These are phyloP conservation scores for Azolla pinnata DNA, from an alignment of 75 land plant species.

Conservation along the genomic window DNA sequence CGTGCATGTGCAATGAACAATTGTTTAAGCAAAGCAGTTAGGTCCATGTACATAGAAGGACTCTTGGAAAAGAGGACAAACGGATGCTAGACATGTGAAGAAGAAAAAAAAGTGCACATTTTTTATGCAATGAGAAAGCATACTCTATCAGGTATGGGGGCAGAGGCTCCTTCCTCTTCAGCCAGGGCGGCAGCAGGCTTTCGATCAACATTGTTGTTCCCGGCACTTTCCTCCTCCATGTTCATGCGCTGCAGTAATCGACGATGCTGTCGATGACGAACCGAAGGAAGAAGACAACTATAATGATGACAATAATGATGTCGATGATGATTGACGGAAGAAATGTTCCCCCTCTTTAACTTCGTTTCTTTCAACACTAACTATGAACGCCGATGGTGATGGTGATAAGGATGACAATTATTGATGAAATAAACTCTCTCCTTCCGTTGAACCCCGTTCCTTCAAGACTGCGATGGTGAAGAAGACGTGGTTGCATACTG, in stretches of 20 bases:
- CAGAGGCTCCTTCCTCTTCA: constrained; percentile 30
- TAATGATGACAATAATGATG: background rate
- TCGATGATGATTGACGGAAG: background rate
- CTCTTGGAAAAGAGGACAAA: too few species aligned
- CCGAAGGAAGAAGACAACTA: background rate
- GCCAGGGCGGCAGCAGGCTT: constrained; percentile 20
- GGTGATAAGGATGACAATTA: too few species aligned
- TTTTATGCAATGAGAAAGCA: background rate
- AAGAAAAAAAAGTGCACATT: background rate
- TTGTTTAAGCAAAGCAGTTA: too few species aligned
- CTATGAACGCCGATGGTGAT: too few species aligned
- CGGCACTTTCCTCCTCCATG: constrained; percentile 40
- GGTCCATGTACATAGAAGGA: too few species aligned
- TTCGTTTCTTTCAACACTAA: too few species aligned
- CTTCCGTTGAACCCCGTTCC: too few species aligned
- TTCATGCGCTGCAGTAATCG: background rate
- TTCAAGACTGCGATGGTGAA: too few species aligned
- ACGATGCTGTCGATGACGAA: background rate
- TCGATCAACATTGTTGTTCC: constrained; percentile 28
- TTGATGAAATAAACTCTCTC: too few species aligned
- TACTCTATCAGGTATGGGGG: constrained; percentile 47
- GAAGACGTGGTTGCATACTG: too few species aligned
- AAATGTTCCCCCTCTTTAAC: too few species aligned
- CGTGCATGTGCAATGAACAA: too few species aligned
- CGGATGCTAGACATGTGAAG: background rate